These are phyloP conservation scores for Dioscorea zingiberensis DNA, from an alignment of 106 monocot species.

Conservation along the genomic window DNA sequence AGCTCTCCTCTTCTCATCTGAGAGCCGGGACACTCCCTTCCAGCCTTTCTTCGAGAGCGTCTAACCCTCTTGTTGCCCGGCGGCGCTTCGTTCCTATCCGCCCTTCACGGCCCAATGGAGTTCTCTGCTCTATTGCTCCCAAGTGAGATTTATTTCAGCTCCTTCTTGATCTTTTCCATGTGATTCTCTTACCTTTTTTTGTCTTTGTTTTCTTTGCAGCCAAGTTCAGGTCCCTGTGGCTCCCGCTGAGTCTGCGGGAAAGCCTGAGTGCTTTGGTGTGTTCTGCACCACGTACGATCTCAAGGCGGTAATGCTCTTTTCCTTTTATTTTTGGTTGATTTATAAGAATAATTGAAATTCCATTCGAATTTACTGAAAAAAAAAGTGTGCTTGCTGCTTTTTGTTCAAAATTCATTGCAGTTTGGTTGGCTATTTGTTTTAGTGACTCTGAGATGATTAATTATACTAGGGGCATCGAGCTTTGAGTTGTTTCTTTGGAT, in stretches of 20 bases:
- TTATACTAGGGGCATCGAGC: too few relatives aligned
- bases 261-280: conserved; percentile 68
- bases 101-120: conserved; percentile 7
- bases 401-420: too few relatives aligned
- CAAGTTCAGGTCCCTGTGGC: conserved; percentile 42
- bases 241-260: conserved; percentile 17
- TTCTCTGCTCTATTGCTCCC: conserved; percentile 58
- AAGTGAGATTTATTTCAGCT: conserved; percentile 16
- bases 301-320: conserved; percentile 34
- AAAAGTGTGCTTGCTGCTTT: too few relatives aligned
- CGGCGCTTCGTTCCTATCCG: not conserved
- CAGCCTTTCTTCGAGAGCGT: conserved; percentile 17
- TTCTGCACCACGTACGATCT: conserved; percentile 87
- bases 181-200: not conserved
- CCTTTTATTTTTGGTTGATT: not conserved
- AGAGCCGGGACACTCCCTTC: conserved; percentile 12
- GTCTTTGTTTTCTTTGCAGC: conserved; percentile 18
- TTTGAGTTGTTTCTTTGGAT: not conserved
- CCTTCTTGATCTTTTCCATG: not conserved
- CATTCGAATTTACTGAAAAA: too few relatives aligned
- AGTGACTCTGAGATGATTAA: too few relatives aligned
- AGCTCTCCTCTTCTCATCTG: conserved; percentile 17
- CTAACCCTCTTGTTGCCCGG: conserved; percentile 1
- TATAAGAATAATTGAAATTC: not conserved
- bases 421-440: too few relatives aligned